Base-by-base conservation (phyloP, 2,329 filamentous ascomycete genomes). In the Leptographium galeiforme region DNA sequence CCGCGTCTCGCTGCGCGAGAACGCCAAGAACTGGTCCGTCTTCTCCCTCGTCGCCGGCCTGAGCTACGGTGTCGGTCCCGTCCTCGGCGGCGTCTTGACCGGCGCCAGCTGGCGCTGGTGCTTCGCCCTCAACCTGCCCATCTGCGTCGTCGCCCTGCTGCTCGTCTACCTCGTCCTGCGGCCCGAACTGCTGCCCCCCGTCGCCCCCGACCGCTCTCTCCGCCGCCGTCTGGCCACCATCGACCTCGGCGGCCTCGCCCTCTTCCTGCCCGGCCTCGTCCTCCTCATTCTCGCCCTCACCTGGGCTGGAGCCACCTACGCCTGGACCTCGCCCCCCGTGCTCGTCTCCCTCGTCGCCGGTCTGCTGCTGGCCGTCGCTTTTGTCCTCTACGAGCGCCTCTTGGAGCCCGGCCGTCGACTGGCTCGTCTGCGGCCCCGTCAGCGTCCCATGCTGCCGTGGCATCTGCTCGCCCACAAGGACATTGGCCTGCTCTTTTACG, bases 91-190 rank as follows among this genome's bases (percentile, higher is more conserved):
- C 0, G 77, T 76, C 55, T 68, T 81, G 13, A 76, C 48, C 36
- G 66, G 70, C 39, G 65, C 71, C 5, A 74, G 72, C 57, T 86
- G 82, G 82, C 69, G 81, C 50, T 86, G 83, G 73, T 82, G 79
- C 61, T 86, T 86, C 62, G 79, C 74, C 40, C 73, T 85, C 52
- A 79, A 78, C 56, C 68, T 82, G n/a, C 79, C 79, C 16, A 70
- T 82, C 44, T 72, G 69, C 1, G 67, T 72, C 4, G 59, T 76
- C 19, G 75, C 73, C 7, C 68, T 83, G 39, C 48, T 76, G n/a
- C 55, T 79, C 43, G 70, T 78, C 50, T 77, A 77, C 59, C 64
- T 82, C 52, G 59, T 84, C 38, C 70, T 85, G 36, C 72, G 79
- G 19, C 72, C 75, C 34, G 76, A 82, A 45, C 71, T 85, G 8